Conservation (phyloP, 768 basidiomycete genomes). For the Boletus sp. region DNA sequence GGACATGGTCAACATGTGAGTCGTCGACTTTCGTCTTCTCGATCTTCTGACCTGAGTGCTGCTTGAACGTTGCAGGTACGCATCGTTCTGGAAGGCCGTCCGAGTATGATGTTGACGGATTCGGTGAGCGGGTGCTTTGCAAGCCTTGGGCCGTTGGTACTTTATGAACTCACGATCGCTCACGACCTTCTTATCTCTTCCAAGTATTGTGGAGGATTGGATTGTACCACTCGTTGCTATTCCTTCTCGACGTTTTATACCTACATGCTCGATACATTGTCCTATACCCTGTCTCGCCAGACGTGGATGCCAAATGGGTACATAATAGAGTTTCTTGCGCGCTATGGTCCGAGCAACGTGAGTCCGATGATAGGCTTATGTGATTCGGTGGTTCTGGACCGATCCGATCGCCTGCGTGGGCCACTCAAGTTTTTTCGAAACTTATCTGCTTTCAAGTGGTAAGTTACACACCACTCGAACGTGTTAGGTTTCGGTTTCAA, state of each 20-base stretch:
- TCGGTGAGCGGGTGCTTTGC: not conserved
- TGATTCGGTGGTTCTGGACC: too few species aligned
- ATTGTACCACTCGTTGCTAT: not conserved
- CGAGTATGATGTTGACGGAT: constrained; percentile 24
- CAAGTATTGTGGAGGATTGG: not conserved
- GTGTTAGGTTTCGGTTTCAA: too few species aligned
- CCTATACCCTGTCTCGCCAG: not conserved
- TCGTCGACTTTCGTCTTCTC: not conserved
- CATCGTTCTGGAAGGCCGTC: constrained; percentile 32
- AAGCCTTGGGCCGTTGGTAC: not conserved
- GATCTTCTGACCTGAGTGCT: not conserved
- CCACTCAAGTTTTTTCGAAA: too few species aligned
- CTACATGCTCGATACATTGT: not conserved
- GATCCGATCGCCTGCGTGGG: too few species aligned
- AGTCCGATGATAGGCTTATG: too few species aligned
- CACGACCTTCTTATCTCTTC: not conserved
- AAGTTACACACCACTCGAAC: too few species aligned
- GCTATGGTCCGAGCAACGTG: not conserved
- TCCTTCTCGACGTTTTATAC: not conserved
- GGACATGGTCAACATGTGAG: constrained; percentile 72
- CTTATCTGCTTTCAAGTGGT: too few species aligned
- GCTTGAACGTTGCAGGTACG: constrained; percentile 22
- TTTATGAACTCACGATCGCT: too few species aligned
- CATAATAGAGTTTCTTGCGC: constrained; percentile 11
- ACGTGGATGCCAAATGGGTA: not conserved